A percentile compares a stretch with the other conserved stretches of the same genome.
These are phyloP conservation scores for Blumeria hordei DNA, from an alignment of 2,329 filamentous ascomycete genomes.

Conservation along the genomic window DNA sequence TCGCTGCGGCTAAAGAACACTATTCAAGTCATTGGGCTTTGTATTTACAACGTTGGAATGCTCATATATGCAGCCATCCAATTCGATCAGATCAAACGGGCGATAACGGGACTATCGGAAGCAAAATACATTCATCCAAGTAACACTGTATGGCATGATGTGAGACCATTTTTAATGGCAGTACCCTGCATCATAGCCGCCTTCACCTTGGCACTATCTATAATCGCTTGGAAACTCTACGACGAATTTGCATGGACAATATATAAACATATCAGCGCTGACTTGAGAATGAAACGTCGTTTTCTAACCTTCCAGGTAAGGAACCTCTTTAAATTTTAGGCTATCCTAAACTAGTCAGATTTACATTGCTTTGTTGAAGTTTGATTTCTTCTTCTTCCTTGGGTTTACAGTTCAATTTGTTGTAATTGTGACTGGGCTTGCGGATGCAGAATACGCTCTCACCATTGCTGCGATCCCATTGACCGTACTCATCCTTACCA, in stretches of 20 bases:
- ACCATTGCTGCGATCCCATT: slow-evolving; percentile 79
- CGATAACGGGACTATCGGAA: slow-evolving; percentile 32
- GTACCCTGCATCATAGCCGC: slow-evolving; percentile 67
- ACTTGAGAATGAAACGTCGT: slow-evolving; percentile 86
- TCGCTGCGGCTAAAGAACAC: slow-evolving; percentile 88
- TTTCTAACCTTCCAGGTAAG: slow-evolving; percentile 87
- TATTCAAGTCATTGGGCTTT: slow-evolving; percentile 91
- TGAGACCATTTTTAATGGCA: slow-evolving; percentile 57
- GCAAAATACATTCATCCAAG: slow-evolving; percentile 17
- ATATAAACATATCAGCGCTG: slow-evolving; percentile 95
- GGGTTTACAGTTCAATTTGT: slow-evolving; percentile 97
- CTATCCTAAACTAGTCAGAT: slow-evolving; percentile 31
- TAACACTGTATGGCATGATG: slow-evolving; percentile 37
- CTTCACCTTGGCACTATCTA: slow-evolving; percentile 45
- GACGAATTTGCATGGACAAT: slow-evolving; percentile 99
- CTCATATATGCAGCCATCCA: slow-evolving; percentile 86
- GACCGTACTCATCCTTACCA: slow-evolving; percentile 68
- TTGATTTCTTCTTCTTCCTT: slow-evolving; percentile 99
- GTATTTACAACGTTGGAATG: slow-evolving; percentile 74
- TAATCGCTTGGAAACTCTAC: slow-evolving; percentile 83
- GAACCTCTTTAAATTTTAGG: not conserved
- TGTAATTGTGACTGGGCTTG: slow-evolving; percentile 54
- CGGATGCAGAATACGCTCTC: slow-evolving; percentile 54
- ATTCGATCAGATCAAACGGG: slow-evolving; percentile 66
- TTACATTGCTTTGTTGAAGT: slow-evolving; percentile 92